Percentiles rank a stretch among this genome's conserved stretches.
phyloP scores from a whole-genome alignment of 2,329 filamentous ascomycete genomes.

The Knoxdaviesia capensis region DNA sequence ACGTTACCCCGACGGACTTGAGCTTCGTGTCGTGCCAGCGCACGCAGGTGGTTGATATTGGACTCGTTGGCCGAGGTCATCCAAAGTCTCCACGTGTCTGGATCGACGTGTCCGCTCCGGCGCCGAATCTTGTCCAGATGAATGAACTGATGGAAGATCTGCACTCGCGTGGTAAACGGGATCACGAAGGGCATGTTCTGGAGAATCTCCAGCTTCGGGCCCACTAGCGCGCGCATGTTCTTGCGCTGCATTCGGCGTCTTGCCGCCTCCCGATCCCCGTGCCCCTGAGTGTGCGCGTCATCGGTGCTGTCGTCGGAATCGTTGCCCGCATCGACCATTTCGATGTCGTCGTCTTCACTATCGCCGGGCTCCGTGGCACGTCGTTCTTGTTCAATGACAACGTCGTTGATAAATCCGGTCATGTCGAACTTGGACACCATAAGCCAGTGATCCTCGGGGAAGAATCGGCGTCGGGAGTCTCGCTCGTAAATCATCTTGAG shows the following conservation, averaged over 20 bases:
- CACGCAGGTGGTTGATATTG: conserved; percentile 5
- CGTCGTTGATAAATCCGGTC: conserved; percentile 66
- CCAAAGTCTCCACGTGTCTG: conserved; percentile 12
- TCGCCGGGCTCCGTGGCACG: conserved; percentile 36
- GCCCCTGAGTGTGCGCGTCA: too few relatives aligned
- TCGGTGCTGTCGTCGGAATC: conserved; percentile 6
- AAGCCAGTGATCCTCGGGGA: conserved; percentile 75
- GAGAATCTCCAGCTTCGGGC: conserved; percentile 72
- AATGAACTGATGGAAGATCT: conserved; percentile 91
- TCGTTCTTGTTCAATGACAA: conserved; percentile 73
- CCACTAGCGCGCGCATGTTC: conserved; percentile 57
- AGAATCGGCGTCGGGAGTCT: conserved; percentile 71
- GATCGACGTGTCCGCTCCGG: conserved; percentile 36
- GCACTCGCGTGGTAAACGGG: conserved; percentile 75
- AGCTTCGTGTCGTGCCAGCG: conserved; percentile 47
- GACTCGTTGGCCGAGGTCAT: too few relatives aligned
- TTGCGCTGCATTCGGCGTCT: conserved; percentile 32
- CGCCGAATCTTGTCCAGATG: conserved; percentile 56
- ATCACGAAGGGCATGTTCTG: conserved; percentile 96
- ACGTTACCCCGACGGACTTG: conserved; percentile 59
- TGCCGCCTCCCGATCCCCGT: not conserved
- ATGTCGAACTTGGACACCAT: conserved; percentile 83
- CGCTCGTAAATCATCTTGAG: conserved; percentile 81
- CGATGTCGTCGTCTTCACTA: conserved; percentile 14
- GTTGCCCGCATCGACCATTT: conserved; percentile 8